Evolutionary conservation across 164 flowering plant species (phyloP).

Genomic region (Hamamelis virginiana): DNA sequence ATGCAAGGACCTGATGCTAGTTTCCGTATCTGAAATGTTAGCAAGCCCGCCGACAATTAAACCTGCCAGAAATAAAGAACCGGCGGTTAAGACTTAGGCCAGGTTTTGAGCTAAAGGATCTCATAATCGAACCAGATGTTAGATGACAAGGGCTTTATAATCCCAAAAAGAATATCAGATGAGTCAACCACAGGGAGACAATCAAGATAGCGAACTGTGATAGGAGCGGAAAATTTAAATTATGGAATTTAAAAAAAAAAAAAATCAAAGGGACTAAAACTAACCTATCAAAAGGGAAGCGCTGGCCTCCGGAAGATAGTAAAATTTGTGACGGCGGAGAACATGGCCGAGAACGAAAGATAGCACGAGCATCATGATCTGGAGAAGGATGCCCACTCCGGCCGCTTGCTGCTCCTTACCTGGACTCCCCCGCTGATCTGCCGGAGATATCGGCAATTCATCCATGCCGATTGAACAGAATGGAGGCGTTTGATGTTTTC

Average conservation of each 20-base stretch:
- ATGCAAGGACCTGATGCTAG: slow-evolving; percentile 64
- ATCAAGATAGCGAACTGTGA: too few relatives aligned
- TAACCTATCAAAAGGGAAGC: slow-evolving; percentile 96
- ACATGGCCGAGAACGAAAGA: slow-evolving; percentile 97
- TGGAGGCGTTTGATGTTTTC: too few relatives aligned
- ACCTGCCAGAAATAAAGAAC: slow-evolving; percentile 43
- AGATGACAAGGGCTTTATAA: too few relatives aligned
- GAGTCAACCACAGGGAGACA: too few relatives aligned
- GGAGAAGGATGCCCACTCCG: slow-evolving; percentile 93
- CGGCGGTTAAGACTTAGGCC: neutral
- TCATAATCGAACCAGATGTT: too few relatives aligned
- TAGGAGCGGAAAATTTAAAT: too few relatives aligned
- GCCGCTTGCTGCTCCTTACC: slow-evolving; percentile 97
- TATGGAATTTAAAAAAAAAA: too few relatives aligned
- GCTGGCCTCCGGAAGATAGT: slow-evolving; percentile 96
- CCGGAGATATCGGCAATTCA: slow-evolving; percentile 21
- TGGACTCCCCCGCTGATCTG: slow-evolving; percentile 42
- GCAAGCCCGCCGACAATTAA: slow-evolving; percentile 93
- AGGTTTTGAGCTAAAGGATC: neutral
- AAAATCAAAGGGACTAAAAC: slow-evolving; percentile 3
- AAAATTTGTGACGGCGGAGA: slow-evolving; percentile 84
- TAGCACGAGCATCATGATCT: slow-evolving; percentile 98
- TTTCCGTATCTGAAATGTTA: slow-evolving; percentile 85
- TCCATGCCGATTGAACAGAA: too few relatives aligned
- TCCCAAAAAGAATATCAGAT: too few relatives aligned